phyloP scores from a whole-genome alignment of 257 asterid species.

The Lycium barbarum region DNA sequence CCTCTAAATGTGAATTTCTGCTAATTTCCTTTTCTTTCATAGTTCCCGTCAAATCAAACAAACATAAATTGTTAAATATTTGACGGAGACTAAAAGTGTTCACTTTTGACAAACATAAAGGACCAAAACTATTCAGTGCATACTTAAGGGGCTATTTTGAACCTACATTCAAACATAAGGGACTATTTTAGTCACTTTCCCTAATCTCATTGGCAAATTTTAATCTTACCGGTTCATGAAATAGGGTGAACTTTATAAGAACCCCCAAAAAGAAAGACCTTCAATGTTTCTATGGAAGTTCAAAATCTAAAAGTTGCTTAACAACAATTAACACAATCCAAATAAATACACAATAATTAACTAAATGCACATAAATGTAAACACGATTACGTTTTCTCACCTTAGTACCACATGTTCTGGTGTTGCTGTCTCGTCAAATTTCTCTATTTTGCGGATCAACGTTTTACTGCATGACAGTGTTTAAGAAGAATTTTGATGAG shows the following conservation, averaged over 20 bases:
- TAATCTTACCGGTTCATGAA: background rate
- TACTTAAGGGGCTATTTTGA: no score
- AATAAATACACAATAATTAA: background rate
- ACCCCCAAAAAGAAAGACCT: background rate
- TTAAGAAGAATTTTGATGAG: background rate
- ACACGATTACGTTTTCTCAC: slow-evolving; percentile 44
- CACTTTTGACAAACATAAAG: no score
- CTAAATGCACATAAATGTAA: background rate
- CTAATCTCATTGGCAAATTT: no score
- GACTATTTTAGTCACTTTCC: no score
- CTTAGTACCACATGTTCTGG: slow-evolving; percentile 61
- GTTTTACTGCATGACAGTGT: slow-evolving; percentile 59
- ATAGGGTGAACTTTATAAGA: background rate
- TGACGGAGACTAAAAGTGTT: no score
- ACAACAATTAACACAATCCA: background rate
- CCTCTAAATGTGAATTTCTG: no score
- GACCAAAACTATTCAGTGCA: no score
- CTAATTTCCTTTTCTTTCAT: no score
- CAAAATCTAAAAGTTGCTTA: background rate
- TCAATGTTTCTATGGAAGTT: background rate
- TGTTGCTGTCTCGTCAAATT: slow-evolving; percentile 52
- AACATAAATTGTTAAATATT: no score
- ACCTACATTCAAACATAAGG: no score
- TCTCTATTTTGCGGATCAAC: slow-evolving; percentile 68
- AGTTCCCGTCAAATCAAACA: no score